Evolutionary conservation across 2,329 filamentous ascomycete genomes (phyloP), one percentile per base, ranked within the genome.

Genomic region (Claviceps spartinae): DNA sequence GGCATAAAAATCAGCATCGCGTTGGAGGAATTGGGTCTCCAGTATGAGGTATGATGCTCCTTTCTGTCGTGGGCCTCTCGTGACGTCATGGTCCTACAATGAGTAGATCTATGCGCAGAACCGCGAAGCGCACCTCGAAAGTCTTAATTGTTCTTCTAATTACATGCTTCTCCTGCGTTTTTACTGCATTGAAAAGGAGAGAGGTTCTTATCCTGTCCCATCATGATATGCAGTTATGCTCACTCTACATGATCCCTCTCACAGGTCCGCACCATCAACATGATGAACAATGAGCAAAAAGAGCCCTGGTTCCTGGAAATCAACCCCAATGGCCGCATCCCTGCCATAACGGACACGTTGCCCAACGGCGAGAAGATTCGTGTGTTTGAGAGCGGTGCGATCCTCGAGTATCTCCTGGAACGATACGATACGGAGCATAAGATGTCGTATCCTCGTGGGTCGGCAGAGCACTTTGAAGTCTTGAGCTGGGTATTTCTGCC

Each of bases 311-410:
- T 91, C 69, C 77, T 94, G 30, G 82, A 83, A 50, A 94, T 95
- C 70, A 95, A 95, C 69, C 89, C 89, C 57, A 95, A 95, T 66
- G 89, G 89, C 57, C 85, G 89, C 58, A 95, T 95, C 60, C 90
- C 89, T 4, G 89, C 89, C 53, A 62, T 95, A 49, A 93, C 86
- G 7, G 89, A 95, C 68, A 86, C 75, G 6, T 84, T 86, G 65
- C 73, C 74, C 5, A 83, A 93, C 65, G 86, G 87, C 59, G 72
- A 85, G 65, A 72, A 73, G 37, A 88, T 95, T 63, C 76, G 78
- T 53, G 66, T 95, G 18, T 95, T 94, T 63, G 89, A 95, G 69
- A 86, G 81, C 56, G 88, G 87, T 53, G 80, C 83, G 57, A 93
- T 95, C 63, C 73, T 94, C 70, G 81, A 89, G 67, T 95, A 95